Evolutionary conservation across 164 flowering plant species (phyloP).

Genomic region (Stephania cephalantha): DNA sequence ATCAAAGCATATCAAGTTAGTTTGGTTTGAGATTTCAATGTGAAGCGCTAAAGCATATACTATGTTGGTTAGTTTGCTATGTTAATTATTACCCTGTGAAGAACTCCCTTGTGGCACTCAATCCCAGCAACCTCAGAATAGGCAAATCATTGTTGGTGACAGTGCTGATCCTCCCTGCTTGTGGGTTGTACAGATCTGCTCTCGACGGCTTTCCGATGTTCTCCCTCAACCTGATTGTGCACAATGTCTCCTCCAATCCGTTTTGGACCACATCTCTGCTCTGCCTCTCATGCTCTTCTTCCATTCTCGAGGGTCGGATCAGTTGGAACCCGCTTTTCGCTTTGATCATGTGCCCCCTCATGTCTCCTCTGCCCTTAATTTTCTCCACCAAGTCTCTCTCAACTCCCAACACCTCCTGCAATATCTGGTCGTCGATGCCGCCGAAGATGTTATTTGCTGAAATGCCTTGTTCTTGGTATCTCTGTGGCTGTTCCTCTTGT

Average conservation of each 20-base stretch:
- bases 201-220: conserved; percentile 43
- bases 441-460: conserved; percentile 24
- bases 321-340: conserved; percentile 23
- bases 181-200: conserved; percentile 47
- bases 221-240: conserved; percentile 38
- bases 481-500: not conserved
- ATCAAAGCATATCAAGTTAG: not conserved
- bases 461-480: too few species aligned
- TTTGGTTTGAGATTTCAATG: not conserved
- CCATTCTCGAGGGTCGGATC: conserved; percentile 22
- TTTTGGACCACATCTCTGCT: conserved; percentile 17
- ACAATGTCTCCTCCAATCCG: conserved; percentile 57
- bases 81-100: conserved; percentile 33
- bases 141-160: conserved; percentile 55
- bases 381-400: conserved; percentile 22
- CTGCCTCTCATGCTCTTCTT: conserved; percentile 16
- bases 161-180: conserved; percentile 45
- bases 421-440: conserved; percentile 21
- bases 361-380: conserved; percentile 21
- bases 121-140: conserved; percentile 31
- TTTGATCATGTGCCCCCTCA: conserved; percentile 25
- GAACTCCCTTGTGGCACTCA: conserved; percentile 54
- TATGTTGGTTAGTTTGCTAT: not conserved
- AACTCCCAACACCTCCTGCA: conserved; percentile 28
- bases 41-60: not conserved